A percentile compares a stretch with the other conserved stretches of the same genome.
Evolutionary conservation across 2,329 filamentous ascomycete species (phyloP).

Genomic region (Dothistroma septosporum): DNA sequence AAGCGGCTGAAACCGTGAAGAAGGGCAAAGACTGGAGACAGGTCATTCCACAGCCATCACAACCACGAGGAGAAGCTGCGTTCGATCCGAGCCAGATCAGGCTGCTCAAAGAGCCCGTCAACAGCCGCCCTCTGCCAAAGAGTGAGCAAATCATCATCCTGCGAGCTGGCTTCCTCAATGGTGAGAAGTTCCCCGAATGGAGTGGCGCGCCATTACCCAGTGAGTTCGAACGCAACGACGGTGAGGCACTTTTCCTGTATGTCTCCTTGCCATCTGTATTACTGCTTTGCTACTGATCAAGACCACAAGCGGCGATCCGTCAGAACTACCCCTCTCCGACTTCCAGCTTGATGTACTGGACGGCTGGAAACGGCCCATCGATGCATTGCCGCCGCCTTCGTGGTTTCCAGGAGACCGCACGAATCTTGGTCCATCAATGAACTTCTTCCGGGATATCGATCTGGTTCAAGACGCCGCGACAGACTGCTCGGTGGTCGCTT

Average conservation of each 20-base stretch:
- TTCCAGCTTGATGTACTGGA: constrained; percentile 72
- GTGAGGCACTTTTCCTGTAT: constrained; percentile 60
- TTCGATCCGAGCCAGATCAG: constrained; percentile 26
- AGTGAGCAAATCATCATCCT: constrained; percentile 73
- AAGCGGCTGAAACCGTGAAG: constrained; percentile 73
- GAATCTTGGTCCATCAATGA: constrained; percentile 52
- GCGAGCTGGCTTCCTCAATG: constrained; percentile 74
- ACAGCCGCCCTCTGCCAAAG: constrained; percentile 61
- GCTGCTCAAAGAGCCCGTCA: constrained; percentile 48
- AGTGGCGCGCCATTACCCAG: constrained; percentile 54
- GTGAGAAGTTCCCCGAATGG: constrained; percentile 83
- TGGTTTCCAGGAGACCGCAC: constrained; percentile 33
- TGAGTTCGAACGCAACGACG: constrained; percentile 57
- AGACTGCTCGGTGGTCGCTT: constrained; percentile 95
- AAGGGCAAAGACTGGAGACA: constrained; percentile 29
- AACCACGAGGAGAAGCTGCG: constrained; percentile 1
- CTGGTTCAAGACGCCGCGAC: constrained; percentile 93
- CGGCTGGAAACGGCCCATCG: constrained; percentile 73
- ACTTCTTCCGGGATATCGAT: constrained; percentile 60
- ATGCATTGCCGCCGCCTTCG: constrained; percentile 55
- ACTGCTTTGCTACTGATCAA: constrained; percentile 12
- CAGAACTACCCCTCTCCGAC: constrained; percentile 67
- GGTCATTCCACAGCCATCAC: background rate
- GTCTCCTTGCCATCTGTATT: constrained; percentile 30
- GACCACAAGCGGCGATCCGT: constrained; percentile 56